Evolutionary conservation across 768 basidiomycete genomes (phyloP), one percentile per base, ranked within the genome.

Genomic region (Xanthoconium purpureum): DNA sequence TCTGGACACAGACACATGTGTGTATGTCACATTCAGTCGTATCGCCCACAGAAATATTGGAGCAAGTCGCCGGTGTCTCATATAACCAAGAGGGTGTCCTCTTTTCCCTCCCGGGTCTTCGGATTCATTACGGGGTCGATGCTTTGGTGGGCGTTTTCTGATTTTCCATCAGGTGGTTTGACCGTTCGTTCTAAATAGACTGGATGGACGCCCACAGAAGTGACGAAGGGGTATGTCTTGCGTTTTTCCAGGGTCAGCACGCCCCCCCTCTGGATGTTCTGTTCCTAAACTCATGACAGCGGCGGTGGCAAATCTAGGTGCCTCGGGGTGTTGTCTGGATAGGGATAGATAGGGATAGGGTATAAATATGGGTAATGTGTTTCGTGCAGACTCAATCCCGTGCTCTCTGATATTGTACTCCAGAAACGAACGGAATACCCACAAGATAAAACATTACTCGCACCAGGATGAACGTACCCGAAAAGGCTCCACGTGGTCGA

Each of bases 121-220:
- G 8, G 32, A 8, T 45, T 33, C 37, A 47, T 58, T 24, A 29
- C 15, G 28, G 10, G 14, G 36, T 8, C 17, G 5, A 50, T 37
- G 30, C 42, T 5, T 36, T 53, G 10, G 66, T 65, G 45, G 50
- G 51, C 50, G 44, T 47, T 30, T 55, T 57, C 54, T 54, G 37
- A 35, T 35, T 35, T 35, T 12, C 33, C 12, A 12, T 35, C 33
- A 35, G 37, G 32, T 50, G 14, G 10, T 40, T 13, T 42, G 50
- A 49, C 38, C 14, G 24, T 48, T 50, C 52, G 30, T 46, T 54
- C 37, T 7, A 10, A 38, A 20, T 29, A 32, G 47, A 56, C 24
- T 45, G 8, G 37, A 11, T 29, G 33, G 54, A 49, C 50, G 37
- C 60, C 63, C 50, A 63, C 67, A 57, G 39, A 40, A 4, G 24